Conservation (phyloP, 225 moss, liverwort and hornwort species). For the Physcomitrellopsis africana region DNA sequence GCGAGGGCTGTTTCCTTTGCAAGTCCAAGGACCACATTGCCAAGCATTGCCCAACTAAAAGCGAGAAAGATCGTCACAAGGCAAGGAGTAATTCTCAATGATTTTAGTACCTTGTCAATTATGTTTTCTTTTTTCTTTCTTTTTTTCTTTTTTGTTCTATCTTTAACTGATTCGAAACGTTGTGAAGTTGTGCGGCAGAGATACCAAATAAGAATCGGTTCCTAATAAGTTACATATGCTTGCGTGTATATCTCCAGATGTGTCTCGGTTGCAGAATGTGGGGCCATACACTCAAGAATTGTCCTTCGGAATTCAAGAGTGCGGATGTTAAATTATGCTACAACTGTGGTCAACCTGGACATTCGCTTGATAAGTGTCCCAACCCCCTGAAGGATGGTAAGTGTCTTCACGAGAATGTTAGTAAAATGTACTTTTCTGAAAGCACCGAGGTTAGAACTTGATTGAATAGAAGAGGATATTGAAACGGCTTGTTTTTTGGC, state of each 20-base stretch:
- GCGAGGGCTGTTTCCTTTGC: conserved; percentile 97
- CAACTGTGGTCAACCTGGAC: conserved; percentile 67
- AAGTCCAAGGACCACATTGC: conserved; percentile 91
- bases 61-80: conserved; percentile 79
- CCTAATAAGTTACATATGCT: conserved; percentile 5
- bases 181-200: neutral
- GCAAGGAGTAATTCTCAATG: conserved; percentile 29
- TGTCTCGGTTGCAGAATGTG: conserved; percentile 75
- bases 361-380: conserved; percentile 65
- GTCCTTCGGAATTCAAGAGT: conserved; percentile 65
- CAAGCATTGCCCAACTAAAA: conserved; percentile 83
- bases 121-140: neutral
- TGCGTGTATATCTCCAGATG: conserved; percentile 48
- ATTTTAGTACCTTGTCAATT: neutral
- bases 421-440: conserved; percentile 1
- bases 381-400: conserved; percentile 69
- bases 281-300: conserved; percentile 72
- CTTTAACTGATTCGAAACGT: neutral
- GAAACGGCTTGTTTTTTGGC: neutral
- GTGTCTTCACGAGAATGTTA: conserved; percentile 1
- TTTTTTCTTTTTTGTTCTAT: no score
- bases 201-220: neutral
- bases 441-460: conserved; percentile 7
- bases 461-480: conserved; percentile 5
- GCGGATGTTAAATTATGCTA: conserved; percentile 64